Conservation (phyloP, 75 land plant genomes). For the Sequoia sempervirens region DNA sequence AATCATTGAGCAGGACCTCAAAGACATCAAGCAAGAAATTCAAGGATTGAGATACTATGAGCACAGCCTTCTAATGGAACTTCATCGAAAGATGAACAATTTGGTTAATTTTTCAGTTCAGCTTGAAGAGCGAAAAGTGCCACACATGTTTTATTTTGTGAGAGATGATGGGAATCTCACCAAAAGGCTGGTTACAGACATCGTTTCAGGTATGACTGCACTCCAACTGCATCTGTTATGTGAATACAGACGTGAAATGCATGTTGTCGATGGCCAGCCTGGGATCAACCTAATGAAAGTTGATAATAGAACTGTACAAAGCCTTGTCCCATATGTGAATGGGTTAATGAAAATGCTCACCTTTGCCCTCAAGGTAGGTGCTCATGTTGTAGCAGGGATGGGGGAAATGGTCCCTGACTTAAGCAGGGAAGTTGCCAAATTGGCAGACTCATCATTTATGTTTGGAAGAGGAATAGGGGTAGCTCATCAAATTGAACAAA, state of each 20-base stretch:
- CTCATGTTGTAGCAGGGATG: slow-evolving; percentile 60
- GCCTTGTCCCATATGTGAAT: slow-evolving; percentile 52
- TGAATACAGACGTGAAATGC: slow-evolving; percentile 63
- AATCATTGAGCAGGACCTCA: slow-evolving; percentile 57
- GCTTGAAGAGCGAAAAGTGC: slow-evolving; percentile 63
- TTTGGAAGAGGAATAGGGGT: slow-evolving; percentile 30
- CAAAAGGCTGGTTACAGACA: slow-evolving; percentile 44
- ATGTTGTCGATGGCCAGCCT: slow-evolving; percentile 65
- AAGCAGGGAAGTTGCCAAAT: slow-evolving; percentile 52
- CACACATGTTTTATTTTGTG: slow-evolving; percentile 66
- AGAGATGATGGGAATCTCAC: slow-evolving; percentile 29
- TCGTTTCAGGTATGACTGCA: slow-evolving; percentile 63
- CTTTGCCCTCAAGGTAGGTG: slow-evolving; percentile 64
- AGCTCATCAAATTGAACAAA: slow-evolving; percentile 9
- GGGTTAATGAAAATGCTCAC: slow-evolving; percentile 64
- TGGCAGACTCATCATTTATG: slow-evolving; percentile 30
- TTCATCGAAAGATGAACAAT: slow-evolving; percentile 56
- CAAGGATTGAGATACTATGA: slow-evolving; percentile 69
- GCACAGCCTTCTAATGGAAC: slow-evolving; percentile 58
- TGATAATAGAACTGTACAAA: slow-evolving; percentile 41
- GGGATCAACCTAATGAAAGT: slow-evolving; percentile 63
- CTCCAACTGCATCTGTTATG: slow-evolving; percentile 70
- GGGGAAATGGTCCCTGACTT: slow-evolving; percentile 68
- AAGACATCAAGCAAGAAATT: slow-evolving; percentile 64
- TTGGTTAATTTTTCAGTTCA: slow-evolving; percentile 50